phyloP scores from a whole-genome alignment of 2,329 filamentous ascomycete genomes.

The Fusarium sp. region DNA sequence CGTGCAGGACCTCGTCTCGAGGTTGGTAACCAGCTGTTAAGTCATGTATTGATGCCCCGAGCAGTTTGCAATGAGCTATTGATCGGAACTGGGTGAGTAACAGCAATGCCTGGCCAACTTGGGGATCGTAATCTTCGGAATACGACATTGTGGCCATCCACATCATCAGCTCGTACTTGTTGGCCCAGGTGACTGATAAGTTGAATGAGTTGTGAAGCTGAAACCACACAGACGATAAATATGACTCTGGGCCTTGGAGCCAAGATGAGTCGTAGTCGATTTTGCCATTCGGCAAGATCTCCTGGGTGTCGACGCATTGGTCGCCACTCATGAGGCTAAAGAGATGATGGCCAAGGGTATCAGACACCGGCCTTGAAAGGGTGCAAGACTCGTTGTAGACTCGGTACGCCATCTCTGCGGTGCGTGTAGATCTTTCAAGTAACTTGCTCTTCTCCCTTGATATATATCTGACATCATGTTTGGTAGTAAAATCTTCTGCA shows the following conservation, averaged over 20 bases:
- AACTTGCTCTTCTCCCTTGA: not conserved
- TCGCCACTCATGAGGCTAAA: not conserved
- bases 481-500: conserved; percentile 22
- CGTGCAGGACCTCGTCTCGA: not conserved
- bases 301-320: rapidly evolving
- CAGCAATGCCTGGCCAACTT: not conserved
- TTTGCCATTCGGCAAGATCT: not conserved
- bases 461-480: conserved; percentile 15
- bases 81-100: conserved; percentile 1
- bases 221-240: not conserved
- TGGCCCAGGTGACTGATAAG: not conserved
- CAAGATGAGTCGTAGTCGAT: conserved; percentile 3
- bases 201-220: not conserved
- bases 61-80: not conserved
- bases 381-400: not conserved
- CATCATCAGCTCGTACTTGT: not conserved
- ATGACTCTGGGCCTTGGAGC: not conserved
- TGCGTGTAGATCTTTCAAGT: not conserved
- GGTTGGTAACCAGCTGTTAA: not conserved
- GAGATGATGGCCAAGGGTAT: not conserved
- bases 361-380: not conserved
- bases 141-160: not conserved
- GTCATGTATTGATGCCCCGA: not conserved
- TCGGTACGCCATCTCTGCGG: not conserved
- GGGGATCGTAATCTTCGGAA: not conserved